Conservation (phyloP, 2,329 filamentous ascomycete genomes). For the Aspergillus fructus region DNA sequence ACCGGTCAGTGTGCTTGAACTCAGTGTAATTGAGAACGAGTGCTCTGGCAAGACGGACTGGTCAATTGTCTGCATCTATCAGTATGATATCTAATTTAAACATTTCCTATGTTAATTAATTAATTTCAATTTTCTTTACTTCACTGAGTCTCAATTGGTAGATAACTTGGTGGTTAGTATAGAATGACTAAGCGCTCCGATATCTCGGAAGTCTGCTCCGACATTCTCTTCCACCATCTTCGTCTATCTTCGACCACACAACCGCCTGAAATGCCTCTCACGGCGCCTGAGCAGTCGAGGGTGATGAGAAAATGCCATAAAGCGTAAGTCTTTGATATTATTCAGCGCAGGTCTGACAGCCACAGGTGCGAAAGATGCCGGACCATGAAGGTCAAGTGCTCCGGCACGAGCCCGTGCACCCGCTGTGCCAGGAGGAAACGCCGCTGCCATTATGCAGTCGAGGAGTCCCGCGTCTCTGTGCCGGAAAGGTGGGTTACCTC, state of each 20-base stretch:
- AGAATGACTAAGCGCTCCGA: background rate
- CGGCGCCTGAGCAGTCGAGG: background rate
- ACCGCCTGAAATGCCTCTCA: background rate
- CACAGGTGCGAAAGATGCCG: conserved; percentile 27
- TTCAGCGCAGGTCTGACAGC: background rate
- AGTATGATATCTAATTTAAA: too few species aligned
- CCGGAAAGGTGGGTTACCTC: conserved; percentile 19
- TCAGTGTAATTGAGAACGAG: too few species aligned
- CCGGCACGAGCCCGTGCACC: conserved; percentile 24
- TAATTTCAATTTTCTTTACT: too few species aligned
- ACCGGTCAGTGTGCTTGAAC: too few species aligned
- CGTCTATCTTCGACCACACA: background rate
- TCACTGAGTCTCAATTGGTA: too few species aligned
- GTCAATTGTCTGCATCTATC: too few species aligned
- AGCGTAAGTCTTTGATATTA: background rate
- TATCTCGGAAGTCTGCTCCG: background rate
- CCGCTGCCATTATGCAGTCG: conserved; percentile 22
- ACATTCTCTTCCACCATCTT: background rate
- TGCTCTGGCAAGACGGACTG: too few species aligned
- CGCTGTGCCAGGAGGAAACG: conserved; percentile 25
- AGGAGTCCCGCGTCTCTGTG: conserved; percentile 24
- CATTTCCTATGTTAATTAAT: too few species aligned
- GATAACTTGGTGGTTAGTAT: too few species aligned
- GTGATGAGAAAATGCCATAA: background rate
- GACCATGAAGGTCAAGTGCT: conserved; percentile 31